These are phyloP conservation scores for Syzygium jambos DNA, from an alignment of 345 rosid genomes.

Conservation along the genomic window DNA sequence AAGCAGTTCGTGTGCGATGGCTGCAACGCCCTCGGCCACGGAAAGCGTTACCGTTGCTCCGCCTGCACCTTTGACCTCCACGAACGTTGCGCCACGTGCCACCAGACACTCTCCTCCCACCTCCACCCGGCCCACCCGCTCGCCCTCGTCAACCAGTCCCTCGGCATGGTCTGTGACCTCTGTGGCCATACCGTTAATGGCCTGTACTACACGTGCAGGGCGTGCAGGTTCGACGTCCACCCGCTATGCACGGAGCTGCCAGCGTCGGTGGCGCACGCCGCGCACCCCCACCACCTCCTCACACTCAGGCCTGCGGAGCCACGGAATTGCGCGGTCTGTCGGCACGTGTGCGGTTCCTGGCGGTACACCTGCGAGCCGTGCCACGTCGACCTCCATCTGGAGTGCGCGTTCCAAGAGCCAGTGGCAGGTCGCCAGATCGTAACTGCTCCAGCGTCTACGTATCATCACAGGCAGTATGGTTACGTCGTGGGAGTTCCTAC, in stretches of 20 bases:
- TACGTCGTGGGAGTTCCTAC: neutral
- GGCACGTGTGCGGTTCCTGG: conserved; percentile 16
- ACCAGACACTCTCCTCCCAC: conserved; percentile 14
- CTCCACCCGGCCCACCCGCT: conserved; percentile 23
- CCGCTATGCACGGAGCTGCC: conserved; percentile 26
- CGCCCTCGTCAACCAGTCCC: conserved; percentile 10
- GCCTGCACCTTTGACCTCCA: conserved; percentile 29
- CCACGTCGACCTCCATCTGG: conserved; percentile 23
- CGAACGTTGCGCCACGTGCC: conserved; percentile 27
- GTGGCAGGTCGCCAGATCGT: neutral
- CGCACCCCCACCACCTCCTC: conserved; percentile 22
- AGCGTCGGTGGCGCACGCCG: conserved; percentile 10
- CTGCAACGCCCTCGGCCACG: conserved; percentile 23
- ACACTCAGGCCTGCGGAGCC: conserved; percentile 5
- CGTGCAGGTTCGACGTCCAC: conserved; percentile 30
- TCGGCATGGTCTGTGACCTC: conserved; percentile 7
- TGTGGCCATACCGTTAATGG: conserved; percentile 23
- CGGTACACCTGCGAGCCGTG: conserved; percentile 29
- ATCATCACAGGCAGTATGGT: neutral
- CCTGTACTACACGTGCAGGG: conserved; percentile 26
- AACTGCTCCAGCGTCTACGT: neutral
- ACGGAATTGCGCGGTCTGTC: conserved; percentile 18
- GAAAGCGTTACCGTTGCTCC: conserved; percentile 14
- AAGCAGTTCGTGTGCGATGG: conserved; percentile 23
- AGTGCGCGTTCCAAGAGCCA: conserved; percentile 9